Base-by-base conservation (phyloP, 2,329 filamentous ascomycete species). In the Cyphellophora europaea region DNA sequence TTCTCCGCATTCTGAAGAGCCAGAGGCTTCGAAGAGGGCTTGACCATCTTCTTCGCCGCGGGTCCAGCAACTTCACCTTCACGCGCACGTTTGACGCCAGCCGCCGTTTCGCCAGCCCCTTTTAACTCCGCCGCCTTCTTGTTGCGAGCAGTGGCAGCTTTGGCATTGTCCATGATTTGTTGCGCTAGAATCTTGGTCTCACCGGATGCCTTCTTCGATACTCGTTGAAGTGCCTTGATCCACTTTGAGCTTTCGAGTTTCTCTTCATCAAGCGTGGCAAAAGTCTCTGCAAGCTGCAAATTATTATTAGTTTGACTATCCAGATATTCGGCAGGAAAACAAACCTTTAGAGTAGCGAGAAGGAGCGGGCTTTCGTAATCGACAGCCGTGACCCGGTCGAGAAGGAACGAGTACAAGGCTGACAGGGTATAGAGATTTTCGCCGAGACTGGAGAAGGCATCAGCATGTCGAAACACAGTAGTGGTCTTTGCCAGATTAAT, bases 221-320 rank as follows among this genome's bases (percentile, higher is more conserved):
- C 69, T 16, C 68, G 64, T 3, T 65, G 63, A 11, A 79, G 55
- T 11, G 77, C 60, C 49, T 77, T 79, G 35, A 64, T 63, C 18
- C 77, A 56, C 45, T 77, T 76, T 6, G 71, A 75, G 49, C 73
- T 74, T 45, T 74, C 68, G 15, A 78, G 58, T 32, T 69, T 63
- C 32, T 72, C 69, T 40, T 67, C 66, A 37, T 71, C 74, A 47
- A 79, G 59, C 5, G 72, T 77, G 11, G 65, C 65, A 42, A 73
- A 76, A 28, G 62, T 62, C 17, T 63, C 57, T 47, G 79, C 62
- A 30, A 77, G 55, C 63, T 75, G 42, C 25, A 16, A 33, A 15
- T 16, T 21, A 38, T 60, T 40, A 61, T 53, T 37, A 14, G 14
- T 32, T 4, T 27, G 11, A n/a, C 15, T 21, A n/a, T 14, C 33